Evolutionary conservation across 805 yeast genomes (phyloP).

Genomic region (Blastobotrys parvus): DNA sequence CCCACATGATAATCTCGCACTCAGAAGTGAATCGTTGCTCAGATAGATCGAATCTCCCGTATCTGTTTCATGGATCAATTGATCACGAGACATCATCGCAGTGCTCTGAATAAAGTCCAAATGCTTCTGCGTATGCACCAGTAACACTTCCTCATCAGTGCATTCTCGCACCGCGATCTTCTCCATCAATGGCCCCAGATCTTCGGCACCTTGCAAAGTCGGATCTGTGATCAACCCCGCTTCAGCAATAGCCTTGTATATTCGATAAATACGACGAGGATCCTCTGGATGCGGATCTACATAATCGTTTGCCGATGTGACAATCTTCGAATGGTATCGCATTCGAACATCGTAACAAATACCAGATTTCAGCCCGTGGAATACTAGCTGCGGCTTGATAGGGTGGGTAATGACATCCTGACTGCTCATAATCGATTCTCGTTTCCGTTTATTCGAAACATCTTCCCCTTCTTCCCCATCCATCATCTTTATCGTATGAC

Average conservation of each 20-base stretch:
- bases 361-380: constrained; percentile 79
- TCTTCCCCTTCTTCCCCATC: constrained; percentile 10
- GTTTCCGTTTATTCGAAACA: constrained; percentile 23
- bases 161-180: constrained; percentile 92
- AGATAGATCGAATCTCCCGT: constrained; percentile 91
- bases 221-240: constrained; percentile 84
- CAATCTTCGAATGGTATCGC: constrained; percentile 94
- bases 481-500: not conserved
- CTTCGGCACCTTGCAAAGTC: constrained; percentile 58
- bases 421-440: constrained; percentile 2
- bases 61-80: constrained; percentile 74
- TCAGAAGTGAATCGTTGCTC: constrained; percentile 78
- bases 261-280: constrained; percentile 90
- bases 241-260: constrained; percentile 88
- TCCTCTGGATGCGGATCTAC: constrained; percentile 99
- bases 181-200: constrained; percentile 78
- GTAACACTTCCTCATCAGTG: constrained; percentile 69
- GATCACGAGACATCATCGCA: constrained; percentile 66
- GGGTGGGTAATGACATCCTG: not conserved
- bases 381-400: constrained; percentile 50
- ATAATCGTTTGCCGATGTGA: constrained; percentile 84
- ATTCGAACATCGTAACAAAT: constrained; percentile 92
- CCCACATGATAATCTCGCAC: constrained; percentile 91
- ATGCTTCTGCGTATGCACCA: constrained; percentile 80
- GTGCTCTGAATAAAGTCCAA: constrained; percentile 68